These are phyloP conservation scores for Aechmea fasciata DNA, from an alignment of 176 grass and related monocot species.

Conservation along the genomic window DNA sequence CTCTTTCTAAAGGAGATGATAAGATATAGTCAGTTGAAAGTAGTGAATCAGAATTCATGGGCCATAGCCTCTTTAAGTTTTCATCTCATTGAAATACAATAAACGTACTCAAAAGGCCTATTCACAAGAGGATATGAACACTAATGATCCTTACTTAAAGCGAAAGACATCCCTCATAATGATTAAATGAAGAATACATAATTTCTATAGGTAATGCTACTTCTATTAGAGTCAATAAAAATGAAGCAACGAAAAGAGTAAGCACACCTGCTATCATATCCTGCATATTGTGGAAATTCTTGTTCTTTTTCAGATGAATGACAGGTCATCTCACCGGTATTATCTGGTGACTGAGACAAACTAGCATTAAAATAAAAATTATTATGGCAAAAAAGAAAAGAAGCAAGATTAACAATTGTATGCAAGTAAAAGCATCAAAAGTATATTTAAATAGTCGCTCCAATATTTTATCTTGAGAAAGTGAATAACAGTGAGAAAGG, in stretches of 20 bases:
- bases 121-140: too few relatives aligned
- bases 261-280: constrained; percentile 28
- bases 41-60: too few relatives aligned
- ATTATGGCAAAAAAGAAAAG: constrained; percentile 7
- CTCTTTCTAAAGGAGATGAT: too few relatives aligned
- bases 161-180: neutral
- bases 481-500: neutral
- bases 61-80: too few relatives aligned
- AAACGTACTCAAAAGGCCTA: too few relatives aligned
- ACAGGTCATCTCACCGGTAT: constrained; percentile 14
- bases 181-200: neutral
- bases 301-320: constrained; percentile 33
- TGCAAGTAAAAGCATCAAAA: neutral
- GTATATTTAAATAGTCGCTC: neutral
- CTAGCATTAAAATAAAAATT: constrained; percentile 18
- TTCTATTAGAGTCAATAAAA: neutral
- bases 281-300: constrained; percentile 19
- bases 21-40: too few relatives aligned
- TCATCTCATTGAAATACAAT: too few relatives aligned
- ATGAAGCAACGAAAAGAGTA: constrained; percentile 9
- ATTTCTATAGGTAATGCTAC: neutral
- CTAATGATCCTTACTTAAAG: too few relatives aligned
- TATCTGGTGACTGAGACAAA: constrained; percentile 45
- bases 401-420: neutral
- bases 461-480: neutral